Evolutionary conservation across 23 red algal genomes (phyloP).

Genomic region (Cyanidiococcus yangmingshanensis): DNA sequence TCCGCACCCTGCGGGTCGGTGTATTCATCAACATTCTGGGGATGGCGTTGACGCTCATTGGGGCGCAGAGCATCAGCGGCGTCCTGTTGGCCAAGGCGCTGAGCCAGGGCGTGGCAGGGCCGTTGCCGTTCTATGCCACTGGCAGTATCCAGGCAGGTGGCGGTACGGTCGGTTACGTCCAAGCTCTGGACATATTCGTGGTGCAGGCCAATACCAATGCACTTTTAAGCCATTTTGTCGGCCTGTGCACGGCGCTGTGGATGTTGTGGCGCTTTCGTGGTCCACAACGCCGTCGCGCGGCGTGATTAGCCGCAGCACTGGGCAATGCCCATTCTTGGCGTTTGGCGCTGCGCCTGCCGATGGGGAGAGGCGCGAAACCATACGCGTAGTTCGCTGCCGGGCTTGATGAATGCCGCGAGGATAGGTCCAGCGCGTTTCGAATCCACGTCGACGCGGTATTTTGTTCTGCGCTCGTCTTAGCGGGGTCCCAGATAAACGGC

Average conservation of each 20-base stretch:
- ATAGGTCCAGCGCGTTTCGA: no score
- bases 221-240: slow-evolving; percentile 26
- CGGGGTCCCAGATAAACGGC: no score
- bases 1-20: slow-evolving; percentile 19
- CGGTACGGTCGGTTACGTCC: slow-evolving; percentile 7
- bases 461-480: no score
- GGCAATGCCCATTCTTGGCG: no score
- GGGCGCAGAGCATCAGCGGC: slow-evolving; percentile 29
- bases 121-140: not conserved
- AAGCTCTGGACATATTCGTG: slow-evolving; percentile 32
- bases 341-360: no score
- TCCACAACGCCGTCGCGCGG: not conserved
- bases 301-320: not conserved
- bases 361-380: no score
- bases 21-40: slow-evolving; percentile 11
- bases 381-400: no score
- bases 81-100: slow-evolving; percentile 27
- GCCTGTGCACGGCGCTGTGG: slow-evolving; percentile 11
- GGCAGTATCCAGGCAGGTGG: slow-evolving; percentile 15
- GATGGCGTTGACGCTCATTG: slow-evolving; percentile 26
- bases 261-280: slow-evolving; percentile 22
- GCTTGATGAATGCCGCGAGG: no score
- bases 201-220: slow-evolving; percentile 32
- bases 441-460: no score
- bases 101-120: slow-evolving; percentile 13